These are phyloP conservation scores for Aegilops bicornis DNA, from an alignment of 176 grass and related monocot species.

Conservation along the genomic window DNA sequence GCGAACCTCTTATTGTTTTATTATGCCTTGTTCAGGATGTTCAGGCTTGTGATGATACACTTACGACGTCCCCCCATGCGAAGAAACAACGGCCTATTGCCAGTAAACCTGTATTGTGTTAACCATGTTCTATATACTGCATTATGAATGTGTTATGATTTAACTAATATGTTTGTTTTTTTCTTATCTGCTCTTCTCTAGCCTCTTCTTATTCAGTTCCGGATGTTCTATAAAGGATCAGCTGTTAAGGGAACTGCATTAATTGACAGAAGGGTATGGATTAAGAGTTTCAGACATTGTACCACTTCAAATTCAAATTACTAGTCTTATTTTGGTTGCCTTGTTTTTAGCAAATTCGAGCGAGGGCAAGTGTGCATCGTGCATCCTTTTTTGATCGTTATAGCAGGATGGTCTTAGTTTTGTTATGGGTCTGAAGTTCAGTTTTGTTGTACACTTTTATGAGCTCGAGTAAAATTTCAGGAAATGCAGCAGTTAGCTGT, in stretches of 20 bases:
- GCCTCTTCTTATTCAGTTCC: constrained; percentile 87
- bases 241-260: constrained; percentile 80
- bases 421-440: not conserved
- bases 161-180: constrained; percentile 6
- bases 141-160: not conserved
- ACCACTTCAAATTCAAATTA: not conserved
- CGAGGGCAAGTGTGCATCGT: not conserved
- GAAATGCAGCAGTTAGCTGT: not conserved
- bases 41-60: constrained; percentile 7
- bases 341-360: not conserved
- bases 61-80: not conserved
- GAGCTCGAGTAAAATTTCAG: not conserved
- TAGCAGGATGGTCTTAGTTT: not conserved
- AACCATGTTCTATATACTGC: not conserved
- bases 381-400: not conserved
- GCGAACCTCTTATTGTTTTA: not conserved
- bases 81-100: not conserved
- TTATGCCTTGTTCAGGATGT: constrained; percentile 20
- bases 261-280: constrained; percentile 53
- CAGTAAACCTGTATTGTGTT: constrained; percentile 35
- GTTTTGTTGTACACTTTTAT: not conserved
- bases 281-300: not conserved
- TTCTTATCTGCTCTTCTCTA: constrained; percentile 26
- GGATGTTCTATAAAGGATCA: constrained; percentile 67
- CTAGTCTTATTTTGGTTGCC: not conserved